Evolutionary conservation across 1,139 yeast species (phyloP), one percentile per base, ranked within the genome.

Genomic region (Geotrichum macrosporum): DNA sequence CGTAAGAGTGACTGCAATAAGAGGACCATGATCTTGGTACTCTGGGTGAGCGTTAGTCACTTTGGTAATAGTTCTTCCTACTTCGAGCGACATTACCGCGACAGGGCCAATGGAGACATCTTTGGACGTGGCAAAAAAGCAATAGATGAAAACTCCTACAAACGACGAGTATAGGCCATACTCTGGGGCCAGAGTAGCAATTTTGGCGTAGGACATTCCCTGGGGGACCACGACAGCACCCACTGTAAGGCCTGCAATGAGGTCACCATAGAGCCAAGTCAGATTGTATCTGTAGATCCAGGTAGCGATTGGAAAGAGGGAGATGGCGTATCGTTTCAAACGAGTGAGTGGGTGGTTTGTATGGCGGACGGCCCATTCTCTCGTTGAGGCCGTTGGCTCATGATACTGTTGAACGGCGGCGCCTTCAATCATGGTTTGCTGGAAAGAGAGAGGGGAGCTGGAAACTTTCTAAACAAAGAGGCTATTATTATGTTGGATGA

Each of bases 101-200:
- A 89, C 97, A 4, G 97, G 96, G 27, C 96, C 97, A 59, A 89
- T 88, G 53, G 94, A 84, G 38, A 89, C 95, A 72, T 89, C 97
- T 67, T 88, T 89, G 16, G 95, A 84, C 15, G 96, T 89, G 13
- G 96, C 97, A 65, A 89, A 89, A 59, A 88, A 77, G 41, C 94
- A 82, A 65, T 89, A 89, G 48, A 84, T 78, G 63, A 87, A 77
- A 15, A 88, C 95, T 61, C 97, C 97, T 42, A 89, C 84, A 61
- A 89, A 89, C 0, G 95, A 84, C 21, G 96, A 85, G 67, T 89
- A 89, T 44, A 89, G 75, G 44, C 97, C 97, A 57, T 80, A 88
- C 65, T 88, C 83, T 4, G 95, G 80, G 4, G 80, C 74, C 52
- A 89, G 74, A 2, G 86, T 80, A 2, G 97, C 97, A 53, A 89